A percentile compares a stretch with the other conserved stretches of the same genome.
phyloP scores from a whole-genome alignment of 352 stramenopile species.

The Blastocystis sp. region DNA sequence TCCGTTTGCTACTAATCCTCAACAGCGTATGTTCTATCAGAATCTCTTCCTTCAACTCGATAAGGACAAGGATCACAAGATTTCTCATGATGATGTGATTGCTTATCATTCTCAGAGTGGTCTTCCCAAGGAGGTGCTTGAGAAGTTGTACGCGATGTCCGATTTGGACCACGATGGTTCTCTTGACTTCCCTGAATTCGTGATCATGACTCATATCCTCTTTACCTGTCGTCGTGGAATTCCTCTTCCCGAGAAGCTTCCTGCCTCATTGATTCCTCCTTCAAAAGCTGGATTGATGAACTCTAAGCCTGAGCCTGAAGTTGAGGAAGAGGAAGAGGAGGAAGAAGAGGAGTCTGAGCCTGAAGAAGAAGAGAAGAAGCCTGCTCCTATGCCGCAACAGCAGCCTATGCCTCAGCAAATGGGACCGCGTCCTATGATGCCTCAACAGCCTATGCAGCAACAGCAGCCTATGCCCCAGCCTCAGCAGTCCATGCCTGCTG shows the following conservation, averaged over 20 bases:
- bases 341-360: background rate
- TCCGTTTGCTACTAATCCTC: conserved; percentile 39
- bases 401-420: background rate
- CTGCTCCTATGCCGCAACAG: background rate
- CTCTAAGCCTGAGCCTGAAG: background rate
- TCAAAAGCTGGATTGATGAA: background rate
- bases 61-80: conserved; percentile 8
- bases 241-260: background rate
- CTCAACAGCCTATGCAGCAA: background rate
- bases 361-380: background rate
- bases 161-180: conserved; percentile 23
- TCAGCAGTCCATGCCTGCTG: background rate
- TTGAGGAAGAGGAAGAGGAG: background rate
- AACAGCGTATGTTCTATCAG: conserved; percentile 44
- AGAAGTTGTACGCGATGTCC: background rate
- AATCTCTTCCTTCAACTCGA: conserved; percentile 46
- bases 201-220: conserved; percentile 21
- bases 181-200: conserved; percentile 9
- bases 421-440: background rate
- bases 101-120: conserved; percentile 41
- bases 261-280: conserved; percentile 8
- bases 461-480: background rate
- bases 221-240: background rate
- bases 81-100: conserved; percentile 21
- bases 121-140: background rate